phyloP scores from a whole-genome alignment of 1,284 basidiomycete genomes.

The Retiboletus flavoniger region DNA sequence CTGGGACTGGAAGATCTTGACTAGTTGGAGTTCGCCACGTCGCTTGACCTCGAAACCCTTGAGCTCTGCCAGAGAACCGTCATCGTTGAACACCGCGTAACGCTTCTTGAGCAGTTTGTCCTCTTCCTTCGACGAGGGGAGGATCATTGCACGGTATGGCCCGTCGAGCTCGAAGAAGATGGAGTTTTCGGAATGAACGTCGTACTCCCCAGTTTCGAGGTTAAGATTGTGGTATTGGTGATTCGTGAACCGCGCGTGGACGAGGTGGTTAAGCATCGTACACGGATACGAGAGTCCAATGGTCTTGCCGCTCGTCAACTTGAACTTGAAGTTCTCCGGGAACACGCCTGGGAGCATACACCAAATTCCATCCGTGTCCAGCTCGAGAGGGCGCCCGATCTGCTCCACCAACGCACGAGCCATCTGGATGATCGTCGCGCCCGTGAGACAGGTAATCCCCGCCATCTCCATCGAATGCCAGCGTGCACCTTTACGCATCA shows the following conservation, averaged over 20 bases:
- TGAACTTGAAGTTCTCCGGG: conserved; percentile 98
- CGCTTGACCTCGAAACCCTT: conserved; percentile 99
- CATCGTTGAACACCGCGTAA: conserved; percentile 99
- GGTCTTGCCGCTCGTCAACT: conserved; percentile 84
- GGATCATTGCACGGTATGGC: conserved; percentile 98
- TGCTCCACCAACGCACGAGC: conserved; percentile 97
- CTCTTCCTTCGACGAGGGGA: conserved; percentile 99
- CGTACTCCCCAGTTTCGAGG: conserved; percentile 80
- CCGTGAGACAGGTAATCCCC: conserved; percentile 97
- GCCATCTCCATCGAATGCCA: conserved; percentile 99
- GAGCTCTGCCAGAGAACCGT: conserved; percentile 94
- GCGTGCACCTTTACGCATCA: conserved; percentile 98
- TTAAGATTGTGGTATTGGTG: conserved; percentile 97
- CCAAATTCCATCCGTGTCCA: conserved; percentile 99
- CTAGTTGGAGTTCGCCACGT: conserved; percentile 95
- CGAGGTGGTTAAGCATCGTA: conserved; percentile 99
- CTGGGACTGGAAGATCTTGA: conserved; percentile 99
- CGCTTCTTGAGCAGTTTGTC: conserved; percentile 99
- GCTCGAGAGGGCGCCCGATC: conserved; percentile 93
- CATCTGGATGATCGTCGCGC: conserved; percentile 99
- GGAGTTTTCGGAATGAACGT: conserved; percentile 94
- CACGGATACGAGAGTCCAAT: conserved; percentile 97
- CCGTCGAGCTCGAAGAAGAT: conserved; percentile 99
- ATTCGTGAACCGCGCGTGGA: conserved; percentile 95
- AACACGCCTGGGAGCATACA: conserved; percentile 99